Conservation (phyloP, 805 yeast genomes). For the Saccharomycopsis olivae region DNA sequence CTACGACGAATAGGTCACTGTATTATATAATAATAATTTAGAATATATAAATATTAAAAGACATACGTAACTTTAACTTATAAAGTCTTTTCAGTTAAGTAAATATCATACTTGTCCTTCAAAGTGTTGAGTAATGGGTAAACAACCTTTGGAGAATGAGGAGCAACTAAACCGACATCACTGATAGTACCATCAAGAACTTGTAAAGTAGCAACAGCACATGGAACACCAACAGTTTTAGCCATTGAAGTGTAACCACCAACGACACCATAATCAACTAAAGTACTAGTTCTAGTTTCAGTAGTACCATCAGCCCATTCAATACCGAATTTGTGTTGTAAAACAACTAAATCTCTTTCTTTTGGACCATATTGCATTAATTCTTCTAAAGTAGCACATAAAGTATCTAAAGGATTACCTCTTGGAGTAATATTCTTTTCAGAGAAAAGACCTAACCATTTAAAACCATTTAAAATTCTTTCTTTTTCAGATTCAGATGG, state of each 20-base stretch:
- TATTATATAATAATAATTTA: too few species aligned
- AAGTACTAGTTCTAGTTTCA: slow-evolving; percentile 90
- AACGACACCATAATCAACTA: slow-evolving; percentile 87
- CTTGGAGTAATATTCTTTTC: slow-evolving; percentile 70
- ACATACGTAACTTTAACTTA: too few species aligned
- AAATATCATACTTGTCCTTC: slow-evolving; percentile 83
- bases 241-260: slow-evolving; percentile 98
- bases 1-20: too few species aligned
- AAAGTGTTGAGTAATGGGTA: slow-evolving; percentile 85
- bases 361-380: slow-evolving; percentile 93
- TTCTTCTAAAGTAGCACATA: slow-evolving; percentile 92
- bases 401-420: slow-evolving; percentile 89
- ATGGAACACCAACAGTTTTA: slow-evolving; percentile 94
- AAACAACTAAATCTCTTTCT: slow-evolving; percentile 89
- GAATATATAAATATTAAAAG: too few species aligned
- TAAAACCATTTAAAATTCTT: slow-evolving; percentile 79
- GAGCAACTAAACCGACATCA: slow-evolving; percentile 83
- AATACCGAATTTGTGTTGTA: slow-evolving; percentile 97
- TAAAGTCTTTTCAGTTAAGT: slow-evolving; percentile 73
- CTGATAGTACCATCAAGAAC: slow-evolving; percentile 72
- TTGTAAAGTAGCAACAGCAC: slow-evolving; percentile 88
- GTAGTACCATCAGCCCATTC: slow-evolving; percentile 89
- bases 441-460: slow-evolving; percentile 91
- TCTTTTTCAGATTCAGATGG: slow-evolving; percentile 72
- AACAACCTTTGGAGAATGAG: slow-evolving; percentile 83